Conservation (phyloP, 352 stramenopile species). For the Phytophthora podocarpi region DNA sequence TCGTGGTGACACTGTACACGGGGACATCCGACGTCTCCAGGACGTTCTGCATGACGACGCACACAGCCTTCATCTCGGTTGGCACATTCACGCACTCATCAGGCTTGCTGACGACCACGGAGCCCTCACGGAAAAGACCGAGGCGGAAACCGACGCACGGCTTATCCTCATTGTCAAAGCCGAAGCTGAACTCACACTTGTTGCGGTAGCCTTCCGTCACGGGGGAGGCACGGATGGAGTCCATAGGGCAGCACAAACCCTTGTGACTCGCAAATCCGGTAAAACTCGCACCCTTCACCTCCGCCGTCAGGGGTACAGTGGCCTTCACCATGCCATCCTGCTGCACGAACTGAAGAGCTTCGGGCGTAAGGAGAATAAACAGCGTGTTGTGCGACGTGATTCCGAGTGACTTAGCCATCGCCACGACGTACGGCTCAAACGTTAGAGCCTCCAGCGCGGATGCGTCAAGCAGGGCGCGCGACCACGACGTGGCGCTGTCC, state of each 20-base stretch:
- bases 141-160: conserved; percentile 90
- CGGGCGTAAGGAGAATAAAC: conserved; percentile 64
- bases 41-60: conserved; percentile 63
- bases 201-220: conserved; percentile 93
- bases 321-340: conserved; percentile 42
- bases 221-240: conserved; percentile 88
- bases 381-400: conserved; percentile 81
- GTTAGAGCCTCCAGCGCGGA: conserved; percentile 54
- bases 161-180: conserved; percentile 74
- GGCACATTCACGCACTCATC: conserved; percentile 83
- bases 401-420: conserved; percentile 40
- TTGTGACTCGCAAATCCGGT: conserved; percentile 83
- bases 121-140: conserved; percentile 80
- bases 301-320: conserved; percentile 35
- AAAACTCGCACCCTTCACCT: conserved; percentile 28
- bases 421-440: conserved; percentile 46
- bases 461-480: conserved; percentile 49
- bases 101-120: conserved; percentile 69
- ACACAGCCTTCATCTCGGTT: conserved; percentile 82
- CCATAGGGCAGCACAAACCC: conserved; percentile 82
- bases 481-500: conserved; percentile 39
- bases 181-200: conserved; percentile 98
- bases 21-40: conserved; percentile 59
- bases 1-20: conserved; percentile 76
- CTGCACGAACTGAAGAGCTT: conserved; percentile 49